These are phyloP conservation scores for Phyllosticta ampelicida DNA, from an alignment of 2,329 filamentous ascomycete genomes.

Conservation along the genomic window DNA sequence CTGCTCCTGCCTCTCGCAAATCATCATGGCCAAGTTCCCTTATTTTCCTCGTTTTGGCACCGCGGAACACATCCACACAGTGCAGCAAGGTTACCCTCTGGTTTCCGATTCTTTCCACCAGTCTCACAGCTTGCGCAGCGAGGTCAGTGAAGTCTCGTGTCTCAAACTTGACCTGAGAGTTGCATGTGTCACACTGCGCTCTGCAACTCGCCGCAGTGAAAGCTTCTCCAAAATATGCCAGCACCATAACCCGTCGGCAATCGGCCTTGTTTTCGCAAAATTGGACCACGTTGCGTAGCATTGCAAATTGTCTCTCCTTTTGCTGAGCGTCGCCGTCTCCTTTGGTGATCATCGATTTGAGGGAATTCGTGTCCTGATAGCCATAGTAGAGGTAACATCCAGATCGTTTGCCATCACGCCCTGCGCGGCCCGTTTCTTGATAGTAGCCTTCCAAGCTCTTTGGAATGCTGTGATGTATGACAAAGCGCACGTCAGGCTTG, in stretches of 20 bases:
- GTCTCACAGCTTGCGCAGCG: slow-evolving; percentile 57
- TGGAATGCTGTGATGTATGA: slow-evolving; percentile 84
- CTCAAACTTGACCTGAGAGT: slow-evolving; percentile 58
- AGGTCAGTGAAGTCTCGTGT: slow-evolving; percentile 65
- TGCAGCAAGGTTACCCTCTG: slow-evolving; percentile 62
- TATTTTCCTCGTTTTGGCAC: slow-evolving; percentile 51
- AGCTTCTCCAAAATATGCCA: slow-evolving; percentile 86
- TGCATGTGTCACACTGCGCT: slow-evolving; percentile 80
- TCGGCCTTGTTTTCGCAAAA: slow-evolving; percentile 86
- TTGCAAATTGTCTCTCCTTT: slow-evolving; percentile 70
- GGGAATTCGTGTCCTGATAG: slow-evolving; percentile 61
- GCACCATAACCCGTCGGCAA: slow-evolving; percentile 76
- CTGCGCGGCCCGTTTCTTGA: slow-evolving; percentile 91
- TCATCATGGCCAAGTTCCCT: slow-evolving; percentile 37
- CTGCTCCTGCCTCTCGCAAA: slow-evolving; percentile 54
- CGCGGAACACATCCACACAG: slow-evolving; percentile 75
- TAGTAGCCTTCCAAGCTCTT: slow-evolving; percentile 98
- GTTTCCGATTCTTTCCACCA: slow-evolving; percentile 50
- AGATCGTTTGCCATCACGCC: slow-evolving; percentile 77
- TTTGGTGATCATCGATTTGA: slow-evolving; percentile 75
- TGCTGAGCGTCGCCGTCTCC: slow-evolving; percentile 48
- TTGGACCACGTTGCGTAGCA: slow-evolving; percentile 74
- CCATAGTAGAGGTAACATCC: slow-evolving; percentile 86
- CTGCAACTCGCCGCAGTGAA: slow-evolving; percentile 65
- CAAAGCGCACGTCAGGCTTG: slow-evolving; percentile 91